phyloP scores from a whole-genome alignment of 1,139 yeast species.

The Sugiyamaella paludigena region DNA sequence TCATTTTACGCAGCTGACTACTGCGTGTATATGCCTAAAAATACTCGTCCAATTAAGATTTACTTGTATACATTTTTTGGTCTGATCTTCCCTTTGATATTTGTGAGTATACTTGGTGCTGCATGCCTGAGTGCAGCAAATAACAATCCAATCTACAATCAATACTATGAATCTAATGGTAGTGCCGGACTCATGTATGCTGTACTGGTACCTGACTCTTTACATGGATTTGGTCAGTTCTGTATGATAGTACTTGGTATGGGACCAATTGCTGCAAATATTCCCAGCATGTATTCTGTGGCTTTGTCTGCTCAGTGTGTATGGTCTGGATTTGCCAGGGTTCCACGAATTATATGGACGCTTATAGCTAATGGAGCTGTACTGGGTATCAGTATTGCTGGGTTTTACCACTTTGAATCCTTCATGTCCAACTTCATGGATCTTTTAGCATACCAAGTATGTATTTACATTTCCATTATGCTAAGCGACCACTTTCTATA shows the following conservation, averaged over 20 bases:
- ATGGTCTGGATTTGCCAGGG: conserved; percentile 64
- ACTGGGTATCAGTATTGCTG: conserved; percentile 85
- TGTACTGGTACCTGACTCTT: conserved; percentile 70
- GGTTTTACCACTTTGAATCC: conserved; percentile 64
- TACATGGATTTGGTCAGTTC: conserved; percentile 87
- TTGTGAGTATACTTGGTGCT: conserved; percentile 80
- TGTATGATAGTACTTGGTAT: conserved; percentile 79
- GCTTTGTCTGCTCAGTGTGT: conserved; percentile 82
- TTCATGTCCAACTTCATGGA: conserved; percentile 88
- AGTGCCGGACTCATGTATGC: conserved; percentile 83
- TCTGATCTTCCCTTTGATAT: conserved; percentile 62
- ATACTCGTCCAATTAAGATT: conserved; percentile 55
- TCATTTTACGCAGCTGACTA: conserved; percentile 90
- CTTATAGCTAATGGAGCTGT: conserved; percentile 69
- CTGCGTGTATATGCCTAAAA: conserved; percentile 76
- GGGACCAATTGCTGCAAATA: conserved; percentile 84
- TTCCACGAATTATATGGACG: conserved; percentile 86
- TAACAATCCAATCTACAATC: conserved; percentile 46
- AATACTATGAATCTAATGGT: conserved; percentile 51
- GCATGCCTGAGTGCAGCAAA: conserved; percentile 74
- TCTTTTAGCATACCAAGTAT: conserved; percentile 85
- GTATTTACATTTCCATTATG: conserved; percentile 72
- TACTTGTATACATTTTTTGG: conserved; percentile 66
- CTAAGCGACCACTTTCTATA: conserved; percentile 77
- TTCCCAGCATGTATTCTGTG: conserved; percentile 90